phyloP scores from a whole-genome alignment of 2,329 filamentous ascomycete species.

The Alternaria brassicae region DNA sequence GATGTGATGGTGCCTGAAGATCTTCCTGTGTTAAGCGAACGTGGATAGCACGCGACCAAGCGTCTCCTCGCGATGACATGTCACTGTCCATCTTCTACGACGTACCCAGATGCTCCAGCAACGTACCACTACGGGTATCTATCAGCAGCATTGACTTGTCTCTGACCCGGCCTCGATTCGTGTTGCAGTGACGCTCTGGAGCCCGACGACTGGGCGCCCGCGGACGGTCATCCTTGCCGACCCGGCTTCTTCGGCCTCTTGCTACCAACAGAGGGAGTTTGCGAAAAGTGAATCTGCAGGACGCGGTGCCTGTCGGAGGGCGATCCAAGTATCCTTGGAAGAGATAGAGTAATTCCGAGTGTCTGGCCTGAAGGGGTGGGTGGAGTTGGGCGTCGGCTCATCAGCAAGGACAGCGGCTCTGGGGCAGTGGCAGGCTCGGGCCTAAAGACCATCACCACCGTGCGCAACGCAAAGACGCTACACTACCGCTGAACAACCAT shows the following conservation, averaged over 20 bases:
- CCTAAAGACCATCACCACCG: conserved; percentile 37
- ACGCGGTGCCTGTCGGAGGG: neutral
- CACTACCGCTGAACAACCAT: conserved; percentile 38
- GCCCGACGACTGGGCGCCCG: conserved; percentile 16
- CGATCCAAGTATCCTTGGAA: neutral
- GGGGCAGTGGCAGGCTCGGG: conserved; percentile 20
- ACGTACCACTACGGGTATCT: conserved; percentile 16
- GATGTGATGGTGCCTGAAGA: conserved; percentile 23
- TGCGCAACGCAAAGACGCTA: conserved; percentile 36
- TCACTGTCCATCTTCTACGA: conserved; percentile 13
- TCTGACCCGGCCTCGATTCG: conserved; percentile 21
- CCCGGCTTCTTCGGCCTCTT: conserved; percentile 15
- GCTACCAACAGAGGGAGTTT: conserved; percentile 5
- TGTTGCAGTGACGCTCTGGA: conserved; percentile 18
- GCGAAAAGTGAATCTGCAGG: conserved; percentile 4
- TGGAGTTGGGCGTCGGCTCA: conserved; percentile 8
- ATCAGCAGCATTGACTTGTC: conserved; percentile 17
- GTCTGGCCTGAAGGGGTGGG: conserved; percentile 1
- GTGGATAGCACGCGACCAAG: conserved; percentile 17
- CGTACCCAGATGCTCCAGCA: conserved; percentile 15
- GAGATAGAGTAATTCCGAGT: neutral
- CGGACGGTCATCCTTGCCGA: conserved; percentile 20
- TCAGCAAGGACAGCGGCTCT: conserved; percentile 5
- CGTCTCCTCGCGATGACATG: conserved; percentile 15
- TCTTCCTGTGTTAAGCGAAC: conserved; percentile 22